These are phyloP conservation scores for Lodderomyces metapsilosis DNA, from an alignment of 1,139 yeast genomes.

Conservation along the genomic window DNA sequence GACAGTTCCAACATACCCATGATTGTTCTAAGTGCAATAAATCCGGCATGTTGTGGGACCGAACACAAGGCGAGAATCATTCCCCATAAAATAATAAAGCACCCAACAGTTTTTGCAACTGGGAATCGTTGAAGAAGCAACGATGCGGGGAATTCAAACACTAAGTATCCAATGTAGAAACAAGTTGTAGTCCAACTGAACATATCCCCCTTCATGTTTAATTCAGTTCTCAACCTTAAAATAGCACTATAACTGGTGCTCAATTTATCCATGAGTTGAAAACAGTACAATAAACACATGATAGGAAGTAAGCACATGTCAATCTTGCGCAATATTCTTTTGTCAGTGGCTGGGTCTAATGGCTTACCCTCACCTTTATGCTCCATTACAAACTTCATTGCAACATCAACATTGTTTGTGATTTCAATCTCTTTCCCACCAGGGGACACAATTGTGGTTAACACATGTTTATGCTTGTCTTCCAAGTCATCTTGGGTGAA, in stretches of 20 bases:
- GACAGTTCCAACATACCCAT: constrained; percentile 58
- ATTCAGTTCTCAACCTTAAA: constrained; percentile 51
- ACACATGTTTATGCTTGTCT: constrained; percentile 15
- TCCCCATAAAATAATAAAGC: constrained; percentile 31
- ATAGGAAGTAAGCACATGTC: constrained; percentile 55
- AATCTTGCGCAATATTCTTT: constrained; percentile 39
- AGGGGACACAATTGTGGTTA: constrained; percentile 28
- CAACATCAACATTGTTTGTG: constrained; percentile 36
- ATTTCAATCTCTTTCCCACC: constrained; percentile 28
- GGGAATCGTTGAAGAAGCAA: constrained; percentile 38
- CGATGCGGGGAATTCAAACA: constrained; percentile 47
- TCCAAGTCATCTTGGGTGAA: constrained; percentile 8
- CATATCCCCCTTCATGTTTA: constrained; percentile 49
- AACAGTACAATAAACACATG: too few relatives aligned
- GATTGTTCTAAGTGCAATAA: constrained; percentile 29
- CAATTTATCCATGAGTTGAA: constrained; percentile 66
- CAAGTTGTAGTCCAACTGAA: constrained; percentile 59
- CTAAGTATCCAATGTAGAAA: constrained; percentile 59
- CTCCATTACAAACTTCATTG: constrained; percentile 27
- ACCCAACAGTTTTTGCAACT: constrained; percentile 25
- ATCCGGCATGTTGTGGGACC: constrained; percentile 29
- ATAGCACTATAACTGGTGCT: constrained; percentile 60
- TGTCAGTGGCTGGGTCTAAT: constrained; percentile 18
- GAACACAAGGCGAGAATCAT: constrained; percentile 26
- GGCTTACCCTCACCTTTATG: constrained; percentile 17